Percentiles rank a stretch among this genome's conserved stretches.
Evolutionary conservation across 257 asterid genomes (phyloP).

Genomic region (Nicotiana sylvestris): DNA sequence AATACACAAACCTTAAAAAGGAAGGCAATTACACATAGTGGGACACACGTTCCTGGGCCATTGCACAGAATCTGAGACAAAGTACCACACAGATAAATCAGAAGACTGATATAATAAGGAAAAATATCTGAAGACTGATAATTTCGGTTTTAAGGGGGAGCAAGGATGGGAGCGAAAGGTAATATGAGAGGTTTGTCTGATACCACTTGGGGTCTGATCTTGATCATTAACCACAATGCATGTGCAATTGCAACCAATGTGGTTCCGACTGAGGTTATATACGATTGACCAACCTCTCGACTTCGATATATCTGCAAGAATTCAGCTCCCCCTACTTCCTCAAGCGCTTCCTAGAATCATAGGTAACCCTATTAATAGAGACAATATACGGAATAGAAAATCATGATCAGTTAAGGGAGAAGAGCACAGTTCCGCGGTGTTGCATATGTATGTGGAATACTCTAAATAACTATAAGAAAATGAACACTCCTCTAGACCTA

Average conservation of each 20-base stretch:
- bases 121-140: not conserved
- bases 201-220: conserved; percentile 96
- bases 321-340: conserved; percentile 39
- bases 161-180: not conserved
- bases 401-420: not conserved
- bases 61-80: conserved; percentile 70
- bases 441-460: not conserved
- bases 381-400: not conserved
- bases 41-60: conserved; percentile 96
- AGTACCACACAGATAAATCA: not conserved
- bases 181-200: conserved; percentile 5
- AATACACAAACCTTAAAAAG: conserved; percentile 58
- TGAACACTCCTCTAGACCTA: not conserved
- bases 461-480: not conserved
- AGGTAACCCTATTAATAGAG: conserved; percentile 17
- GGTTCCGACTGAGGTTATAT: conserved; percentile 78
- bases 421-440: not conserved
- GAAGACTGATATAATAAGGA: not conserved
- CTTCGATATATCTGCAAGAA: conserved; percentile 85
- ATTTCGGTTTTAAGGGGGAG: not conserved
- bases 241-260: conserved; percentile 75
- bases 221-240: conserved; percentile 86
- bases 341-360: conserved; percentile 48
- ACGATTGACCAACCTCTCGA: conserved; percentile 94
- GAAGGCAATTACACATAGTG: conserved; percentile 67